Conservation (phyloP, 495 filamentous ascomycete genomes). For the Aspergillus haitiensis region DNA sequence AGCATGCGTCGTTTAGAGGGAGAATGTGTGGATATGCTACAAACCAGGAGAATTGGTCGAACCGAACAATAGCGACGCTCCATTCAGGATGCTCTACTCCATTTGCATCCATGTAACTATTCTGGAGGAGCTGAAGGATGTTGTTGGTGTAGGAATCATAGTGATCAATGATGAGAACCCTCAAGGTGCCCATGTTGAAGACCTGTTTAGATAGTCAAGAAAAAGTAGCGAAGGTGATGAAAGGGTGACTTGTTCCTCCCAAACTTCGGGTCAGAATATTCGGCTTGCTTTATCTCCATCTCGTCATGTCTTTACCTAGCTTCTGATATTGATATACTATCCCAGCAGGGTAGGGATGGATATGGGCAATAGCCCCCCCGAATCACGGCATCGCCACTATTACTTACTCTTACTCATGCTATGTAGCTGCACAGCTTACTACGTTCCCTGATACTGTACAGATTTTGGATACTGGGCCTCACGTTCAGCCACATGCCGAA, state of each 20-base stretch:
- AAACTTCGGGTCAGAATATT: not conserved
- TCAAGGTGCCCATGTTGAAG: slow-evolving; percentile 12
- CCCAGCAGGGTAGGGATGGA: not conserved
- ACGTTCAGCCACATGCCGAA: not conserved
- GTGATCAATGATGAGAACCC: slow-evolving; percentile 10
- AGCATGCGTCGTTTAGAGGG: not conserved
- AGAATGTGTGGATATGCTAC: not conserved
- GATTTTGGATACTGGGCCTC: not conserved
- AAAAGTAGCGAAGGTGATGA: not conserved
- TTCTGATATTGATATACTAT: not conserved
- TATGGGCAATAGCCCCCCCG: not conserved
- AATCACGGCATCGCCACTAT: slow-evolving; percentile 1
- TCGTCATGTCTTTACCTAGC: not conserved
- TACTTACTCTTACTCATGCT: not conserved
- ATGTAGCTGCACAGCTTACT: not conserved
- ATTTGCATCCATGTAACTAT: not conserved
- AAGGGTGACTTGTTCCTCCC: not conserved
- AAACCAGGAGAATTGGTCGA: slow-evolving; percentile 12
- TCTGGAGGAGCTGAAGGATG: slow-evolving; percentile 8
- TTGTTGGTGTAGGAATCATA: slow-evolving; percentile 14
- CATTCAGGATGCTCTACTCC: slow-evolving; percentile 10
- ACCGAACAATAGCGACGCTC: slow-evolving; percentile 13
- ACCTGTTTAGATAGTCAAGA: not conserved
- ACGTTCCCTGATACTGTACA: not conserved
- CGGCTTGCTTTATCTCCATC: not conserved